Conservation (phyloP, 2,329 filamentous ascomycete genomes). For the Colletotrichum navitas region DNA sequence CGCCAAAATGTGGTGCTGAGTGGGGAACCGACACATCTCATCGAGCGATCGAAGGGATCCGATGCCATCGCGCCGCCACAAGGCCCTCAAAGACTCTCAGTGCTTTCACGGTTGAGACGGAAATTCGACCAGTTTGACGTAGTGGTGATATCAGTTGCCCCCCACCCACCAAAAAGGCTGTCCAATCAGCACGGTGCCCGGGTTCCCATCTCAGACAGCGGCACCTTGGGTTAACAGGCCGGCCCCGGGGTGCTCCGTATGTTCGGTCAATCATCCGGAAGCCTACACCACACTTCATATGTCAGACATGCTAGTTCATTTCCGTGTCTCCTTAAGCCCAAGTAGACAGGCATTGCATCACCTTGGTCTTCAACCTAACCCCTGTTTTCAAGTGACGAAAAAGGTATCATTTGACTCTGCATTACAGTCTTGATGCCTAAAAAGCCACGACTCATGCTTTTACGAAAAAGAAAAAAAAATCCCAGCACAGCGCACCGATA, state of each 20-base stretch:
- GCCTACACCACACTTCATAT: neutral
- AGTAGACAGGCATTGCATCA: neutral
- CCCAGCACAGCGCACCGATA: constrained; percentile 26
- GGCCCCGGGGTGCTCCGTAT: constrained; percentile 20
- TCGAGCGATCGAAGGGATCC: constrained; percentile 35
- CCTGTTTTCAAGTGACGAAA: constrained; percentile 13
- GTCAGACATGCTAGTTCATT: neutral
- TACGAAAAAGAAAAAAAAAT: constrained; percentile 13
- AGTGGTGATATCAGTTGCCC: constrained; percentile 36
- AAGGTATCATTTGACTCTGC: constrained; percentile 41
- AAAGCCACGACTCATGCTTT: constrained; percentile 28
- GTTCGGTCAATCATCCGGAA: constrained; percentile 20
- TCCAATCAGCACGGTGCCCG: constrained; percentile 7
- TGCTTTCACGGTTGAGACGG: constrained; percentile 8
- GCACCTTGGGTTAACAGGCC: neutral
- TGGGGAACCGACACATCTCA: constrained; percentile 33
- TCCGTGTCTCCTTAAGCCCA: neutral
- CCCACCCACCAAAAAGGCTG: neutral
- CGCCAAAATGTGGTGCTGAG: constrained; percentile 40
- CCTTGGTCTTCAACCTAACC: neutral
- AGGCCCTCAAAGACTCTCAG: constrained; percentile 11
- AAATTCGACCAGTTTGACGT: constrained; percentile 34
- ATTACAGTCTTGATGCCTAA: constrained; percentile 26
- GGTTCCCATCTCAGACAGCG: neutral
- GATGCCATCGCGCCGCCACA: constrained; percentile 22